These are phyloP conservation scores for Phragmites australis DNA, from an alignment of 176 grass and related monocot species.

Conservation along the genomic window DNA sequence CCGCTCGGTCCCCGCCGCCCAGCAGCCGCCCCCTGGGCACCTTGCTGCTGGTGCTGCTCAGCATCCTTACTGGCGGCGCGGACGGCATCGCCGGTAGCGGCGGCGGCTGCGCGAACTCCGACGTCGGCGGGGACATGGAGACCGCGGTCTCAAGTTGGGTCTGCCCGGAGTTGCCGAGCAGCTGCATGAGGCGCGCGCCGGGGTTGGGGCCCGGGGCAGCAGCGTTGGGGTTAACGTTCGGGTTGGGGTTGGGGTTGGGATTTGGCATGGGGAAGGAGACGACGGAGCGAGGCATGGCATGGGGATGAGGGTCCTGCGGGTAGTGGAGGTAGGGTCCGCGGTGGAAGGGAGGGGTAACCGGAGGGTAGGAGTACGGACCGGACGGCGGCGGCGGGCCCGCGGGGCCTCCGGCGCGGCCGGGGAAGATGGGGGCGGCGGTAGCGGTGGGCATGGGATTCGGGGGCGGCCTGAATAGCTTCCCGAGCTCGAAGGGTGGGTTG, in stretches of 20 bases:
- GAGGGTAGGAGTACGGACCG: constrained; percentile 72
- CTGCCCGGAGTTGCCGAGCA: constrained; percentile 65
- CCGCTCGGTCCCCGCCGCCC: constrained; percentile 58
- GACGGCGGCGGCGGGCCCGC: constrained; percentile 44
- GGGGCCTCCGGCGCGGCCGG: constrained; percentile 35
- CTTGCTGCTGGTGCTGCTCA: constrained; percentile 85
- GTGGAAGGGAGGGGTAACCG: constrained; percentile 70
- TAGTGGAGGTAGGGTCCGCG: constrained; percentile 70
- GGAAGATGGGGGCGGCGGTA: constrained; percentile 41
- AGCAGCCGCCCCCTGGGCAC: constrained; percentile 80
- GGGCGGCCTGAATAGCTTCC: constrained; percentile 65
- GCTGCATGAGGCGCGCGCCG: constrained; percentile 90
- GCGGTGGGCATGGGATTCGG: constrained; percentile 35
- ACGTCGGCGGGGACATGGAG: constrained; percentile 72
- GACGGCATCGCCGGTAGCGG: constrained; percentile 69
- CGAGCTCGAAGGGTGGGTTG: constrained; percentile 54
- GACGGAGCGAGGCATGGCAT: constrained; percentile 48
- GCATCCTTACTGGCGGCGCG: constrained; percentile 58
- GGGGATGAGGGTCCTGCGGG: constrained; percentile 49
- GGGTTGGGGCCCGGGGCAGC: constrained; percentile 57
- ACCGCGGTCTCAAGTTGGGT: constrained; percentile 65
- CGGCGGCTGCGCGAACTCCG: constrained; percentile 47
- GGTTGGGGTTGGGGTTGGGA: constrained; percentile 42
- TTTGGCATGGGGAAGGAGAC: constrained; percentile 54
- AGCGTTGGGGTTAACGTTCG: constrained; percentile 44